phyloP scores from a whole-genome alignment of 2,329 filamentous ascomycete genomes.

The Furcasterigmium sp. region DNA sequence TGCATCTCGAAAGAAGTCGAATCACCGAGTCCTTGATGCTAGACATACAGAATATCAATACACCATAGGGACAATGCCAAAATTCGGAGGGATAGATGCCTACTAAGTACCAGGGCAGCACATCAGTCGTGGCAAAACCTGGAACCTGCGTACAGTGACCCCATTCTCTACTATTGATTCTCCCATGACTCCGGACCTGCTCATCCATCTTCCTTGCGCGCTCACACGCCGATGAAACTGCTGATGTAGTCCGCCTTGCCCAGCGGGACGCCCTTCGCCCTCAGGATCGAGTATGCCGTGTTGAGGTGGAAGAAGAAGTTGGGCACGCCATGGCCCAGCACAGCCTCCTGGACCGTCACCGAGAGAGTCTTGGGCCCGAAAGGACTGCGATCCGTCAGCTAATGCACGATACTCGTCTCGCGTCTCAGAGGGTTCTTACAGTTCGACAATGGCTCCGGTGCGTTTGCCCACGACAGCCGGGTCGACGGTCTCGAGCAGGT shows the following conservation, averaged over 20 bases:
- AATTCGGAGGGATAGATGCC: too few species aligned
- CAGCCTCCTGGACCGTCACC: conserved; percentile 27
- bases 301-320: conserved; percentile 58
- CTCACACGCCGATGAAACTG: conserved; percentile 1
- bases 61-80: too few species aligned
- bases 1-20: too few species aligned
- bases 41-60: too few species aligned
- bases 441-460: conserved; percentile 15
- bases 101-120: too few species aligned
- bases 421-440: conserved; percentile 13
- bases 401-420: too few species aligned
- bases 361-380: conserved; percentile 8
- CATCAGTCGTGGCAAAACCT: not conserved
- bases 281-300: conserved; percentile 51
- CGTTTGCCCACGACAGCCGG: conserved; percentile 17
- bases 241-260: conserved; percentile 43
- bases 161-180: not conserved
- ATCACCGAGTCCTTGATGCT: too few species aligned
- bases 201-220: not conserved
- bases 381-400: conserved; percentile 2
- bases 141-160: not conserved
- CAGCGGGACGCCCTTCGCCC: conserved; percentile 49
- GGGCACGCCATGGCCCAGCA: conserved; percentile 40
- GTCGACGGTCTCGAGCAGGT: conserved; percentile 20
- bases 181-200: too few species aligned